Evolutionary conservation across 208 protist species (phyloP), one percentile per base, ranked within the genome.

Genomic region (Endotrypanum monterogeii): DNA sequence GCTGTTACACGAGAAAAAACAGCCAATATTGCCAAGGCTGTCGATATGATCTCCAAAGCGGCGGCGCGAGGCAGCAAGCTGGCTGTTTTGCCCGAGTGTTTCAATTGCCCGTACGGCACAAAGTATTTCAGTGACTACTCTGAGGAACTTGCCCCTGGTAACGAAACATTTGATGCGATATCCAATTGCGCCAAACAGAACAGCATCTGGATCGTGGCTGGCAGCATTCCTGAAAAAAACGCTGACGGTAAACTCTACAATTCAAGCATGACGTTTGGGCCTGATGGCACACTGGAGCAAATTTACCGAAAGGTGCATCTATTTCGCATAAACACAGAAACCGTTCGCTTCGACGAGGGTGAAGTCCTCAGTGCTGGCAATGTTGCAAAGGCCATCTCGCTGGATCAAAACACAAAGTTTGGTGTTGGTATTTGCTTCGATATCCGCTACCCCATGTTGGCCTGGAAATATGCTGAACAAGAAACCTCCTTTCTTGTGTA

Each of bases 351-450:
- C 72, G 89, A 98, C 68, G 98, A 99, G 78, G 91, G 87, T 18
- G 97, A 99, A 54, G 96, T 98, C 14, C 85, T 99, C 4, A 88
- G 94, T 41, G 82, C 95, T 18, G 98, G 98, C n/a, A 72, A 92
- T 52, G 82, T 80, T 5, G 89, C 86, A 30, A 60, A 68, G 9
- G 79, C 81, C 14, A 71, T 96, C 9, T 48, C 65, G 1, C 82
- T 96, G 74, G 61, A 71, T 32, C 77, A 90, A 8, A 62, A 77
- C 58, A 62, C 87, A 4, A 93, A 97, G 41, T 89, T 99, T 67
- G 98, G 98, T 48, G 75, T 99, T 28, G 98, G 91, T 28, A 99
- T 99, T 66, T 99, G 99, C 82, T 99, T 99, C 86, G 99, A 99
- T 76, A 98, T 99, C 41, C 89, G 99, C 35, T 99, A 99, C 75